Evolutionary conservation across 148 eudicot species (phyloP).

Genomic region (Vaccinium darrowii): DNA sequence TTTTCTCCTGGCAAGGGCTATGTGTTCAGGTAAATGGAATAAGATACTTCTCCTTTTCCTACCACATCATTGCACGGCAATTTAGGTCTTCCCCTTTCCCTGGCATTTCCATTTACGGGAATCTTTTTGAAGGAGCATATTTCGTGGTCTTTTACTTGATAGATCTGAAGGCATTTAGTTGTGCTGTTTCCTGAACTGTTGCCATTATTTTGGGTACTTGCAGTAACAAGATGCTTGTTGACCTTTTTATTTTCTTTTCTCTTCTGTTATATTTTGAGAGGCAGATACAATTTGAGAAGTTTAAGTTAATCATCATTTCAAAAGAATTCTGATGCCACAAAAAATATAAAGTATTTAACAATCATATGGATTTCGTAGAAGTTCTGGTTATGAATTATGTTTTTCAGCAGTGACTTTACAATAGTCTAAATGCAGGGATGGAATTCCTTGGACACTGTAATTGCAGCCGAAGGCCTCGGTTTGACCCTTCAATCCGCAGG

Average conservation of each 20-base stretch:
- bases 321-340: neutral
- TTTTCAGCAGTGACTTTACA: neutral
- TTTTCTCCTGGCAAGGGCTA: neutral
- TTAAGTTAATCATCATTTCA: neutral
- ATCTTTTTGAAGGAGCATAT: neutral
- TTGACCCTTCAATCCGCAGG: constrained; percentile 67
- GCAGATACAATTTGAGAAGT: neutral
- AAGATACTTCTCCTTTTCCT: neutral
- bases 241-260: neutral
- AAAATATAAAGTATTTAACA: neutral
- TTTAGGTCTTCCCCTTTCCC: neutral
- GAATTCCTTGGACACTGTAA: constrained; percentile 75
- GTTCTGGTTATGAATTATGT: neutral
- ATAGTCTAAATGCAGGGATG: constrained; percentile 58
- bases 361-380: neutral
- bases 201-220: constrained; percentile 2
- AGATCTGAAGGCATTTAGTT: neutral
- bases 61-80: neutral
- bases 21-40: neutral
- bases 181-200: neutral
- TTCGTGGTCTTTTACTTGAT: neutral
- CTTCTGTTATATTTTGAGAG: neutral
- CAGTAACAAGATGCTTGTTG: neutral
- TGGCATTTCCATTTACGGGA: neutral
- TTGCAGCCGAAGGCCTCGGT: constrained; percentile 80